These are phyloP conservation scores for Brachypodium distachyon DNA, from an alignment of 202 grass and related monocot genomes.

Conservation along the genomic window DNA sequence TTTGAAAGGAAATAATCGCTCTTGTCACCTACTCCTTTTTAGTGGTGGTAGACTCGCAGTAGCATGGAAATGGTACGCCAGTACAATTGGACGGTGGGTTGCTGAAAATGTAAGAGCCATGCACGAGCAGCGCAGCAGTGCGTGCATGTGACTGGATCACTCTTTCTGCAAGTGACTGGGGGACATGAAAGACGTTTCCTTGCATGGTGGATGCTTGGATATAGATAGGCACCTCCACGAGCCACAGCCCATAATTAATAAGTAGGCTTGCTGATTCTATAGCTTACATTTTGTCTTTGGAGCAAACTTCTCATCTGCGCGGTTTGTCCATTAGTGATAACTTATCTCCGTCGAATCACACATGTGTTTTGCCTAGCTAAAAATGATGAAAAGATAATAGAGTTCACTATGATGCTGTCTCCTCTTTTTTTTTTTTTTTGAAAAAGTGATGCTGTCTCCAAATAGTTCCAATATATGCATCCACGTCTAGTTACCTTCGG, in stretches of 20 bases:
- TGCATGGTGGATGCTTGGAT: neutral
- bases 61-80: neutral
- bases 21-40: neutral
- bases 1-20: too few relatives aligned
- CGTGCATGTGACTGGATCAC: constrained; percentile 2
- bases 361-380: too few relatives aligned
- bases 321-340: neutral
- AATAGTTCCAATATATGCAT: neutral
- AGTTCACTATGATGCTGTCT: neutral
- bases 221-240: neutral
- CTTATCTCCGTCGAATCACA: too few relatives aligned
- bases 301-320: neutral
- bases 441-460: neutral
- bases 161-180: neutral
- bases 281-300: neutral
- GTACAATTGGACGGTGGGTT: neutral
- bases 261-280: neutral
- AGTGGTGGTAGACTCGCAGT: too few relatives aligned
- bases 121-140: neutral
- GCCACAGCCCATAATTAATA: too few relatives aligned
- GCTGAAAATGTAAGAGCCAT: neutral
- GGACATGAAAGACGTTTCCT: constrained; percentile 22
- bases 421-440: too few relatives aligned
- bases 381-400: constrained; percentile 6
- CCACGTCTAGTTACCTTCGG: neutral